Evolutionary conservation across 1,284 basidiomycete species (phyloP), one percentile per base, ranked within the genome.

Genomic region (Gomphus sp.): DNA sequence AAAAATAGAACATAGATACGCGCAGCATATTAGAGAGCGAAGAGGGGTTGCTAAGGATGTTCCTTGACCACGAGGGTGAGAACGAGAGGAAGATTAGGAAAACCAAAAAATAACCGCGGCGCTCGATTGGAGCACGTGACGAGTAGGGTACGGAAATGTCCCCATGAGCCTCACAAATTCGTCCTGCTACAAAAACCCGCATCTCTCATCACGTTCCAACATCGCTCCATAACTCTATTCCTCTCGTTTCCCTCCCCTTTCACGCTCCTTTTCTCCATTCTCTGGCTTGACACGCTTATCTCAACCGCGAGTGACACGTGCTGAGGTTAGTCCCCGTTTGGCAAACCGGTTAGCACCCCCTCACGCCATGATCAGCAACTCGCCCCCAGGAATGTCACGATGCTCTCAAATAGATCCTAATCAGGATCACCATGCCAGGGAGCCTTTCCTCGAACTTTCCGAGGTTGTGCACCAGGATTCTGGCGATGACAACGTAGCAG

Each of bases 401-500:
- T 31, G 37, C 36, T 52, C 48, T 1, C 57, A 52, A 31, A 18
- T 53, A 25, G 28, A 45, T 36, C 51, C 57, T 34, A 31, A 37
- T 22, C 18, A 16, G 9, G 44, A 11, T 22, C 12, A 11, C 44
- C 52, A 81, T 60, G 67, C 67, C 58, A 67, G 66, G 66, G 80
- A 79, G 64, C 78, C 79, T 61, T 78, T 80, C 62, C 78, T 89
- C 62, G 78, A 82, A 67, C 79, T 89, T 64, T 89, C 87, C 51
- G 87, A 89, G 71, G 87, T 89, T 68, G 85, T 89, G 47, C 84
- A 87, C 68, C 85, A 87, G 66, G 84, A 86, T 60, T 78, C 82
- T 43, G 66, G 64, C 34, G 70, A 72, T 22, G 70, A 73, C 18
- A 69, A 66, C 49, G 61, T 61, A 56, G 59, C 37, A 59, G 65